Percentiles rank a stretch among this genome's conserved stretches.
These are phyloP conservation scores for Venturia effusa DNA, from an alignment of 2,329 filamentous ascomycete species.

Conservation along the genomic window DNA sequence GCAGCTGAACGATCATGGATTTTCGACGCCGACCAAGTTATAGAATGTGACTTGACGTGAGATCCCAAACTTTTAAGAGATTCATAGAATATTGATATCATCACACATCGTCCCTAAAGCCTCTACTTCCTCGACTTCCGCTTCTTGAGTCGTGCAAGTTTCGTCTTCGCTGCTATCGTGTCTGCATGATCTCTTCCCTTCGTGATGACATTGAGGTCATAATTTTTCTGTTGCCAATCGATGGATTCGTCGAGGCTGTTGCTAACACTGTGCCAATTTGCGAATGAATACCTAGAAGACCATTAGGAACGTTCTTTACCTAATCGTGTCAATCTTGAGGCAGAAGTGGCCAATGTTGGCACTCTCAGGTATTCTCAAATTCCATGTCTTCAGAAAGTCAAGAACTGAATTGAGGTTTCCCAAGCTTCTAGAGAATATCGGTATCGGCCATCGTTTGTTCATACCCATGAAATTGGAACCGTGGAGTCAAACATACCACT, in stretches of 20 bases:
- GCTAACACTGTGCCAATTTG: conserved; percentile 6
- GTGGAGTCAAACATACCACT: background rate
- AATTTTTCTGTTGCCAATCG: conserved; percentile 10
- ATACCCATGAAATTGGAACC: background rate
- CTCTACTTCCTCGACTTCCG: background rate
- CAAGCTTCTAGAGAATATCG: background rate
- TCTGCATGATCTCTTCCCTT: conserved; percentile 10
- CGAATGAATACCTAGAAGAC: conserved; percentile 3
- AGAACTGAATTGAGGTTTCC: background rate
- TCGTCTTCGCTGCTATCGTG: background rate
- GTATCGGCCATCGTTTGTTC: background rate
- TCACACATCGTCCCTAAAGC: background rate
- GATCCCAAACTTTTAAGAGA: too few species aligned
- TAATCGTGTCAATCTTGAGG: background rate
- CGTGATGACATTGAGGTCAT: background rate
- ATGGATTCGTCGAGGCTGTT: background rate
- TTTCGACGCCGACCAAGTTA: too few species aligned
- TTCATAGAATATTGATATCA: background rate
- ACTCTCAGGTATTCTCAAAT: background rate
- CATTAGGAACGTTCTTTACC: background rate
- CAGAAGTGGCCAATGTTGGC: background rate
- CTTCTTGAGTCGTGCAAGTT: background rate
- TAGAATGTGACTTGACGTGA: too few species aligned
- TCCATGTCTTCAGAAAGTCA: background rate
- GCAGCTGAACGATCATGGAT: too few species aligned